Evolutionary conservation across 2,329 filamentous ascomycete species (phyloP).

Genomic region (Fusarium buharicum): DNA sequence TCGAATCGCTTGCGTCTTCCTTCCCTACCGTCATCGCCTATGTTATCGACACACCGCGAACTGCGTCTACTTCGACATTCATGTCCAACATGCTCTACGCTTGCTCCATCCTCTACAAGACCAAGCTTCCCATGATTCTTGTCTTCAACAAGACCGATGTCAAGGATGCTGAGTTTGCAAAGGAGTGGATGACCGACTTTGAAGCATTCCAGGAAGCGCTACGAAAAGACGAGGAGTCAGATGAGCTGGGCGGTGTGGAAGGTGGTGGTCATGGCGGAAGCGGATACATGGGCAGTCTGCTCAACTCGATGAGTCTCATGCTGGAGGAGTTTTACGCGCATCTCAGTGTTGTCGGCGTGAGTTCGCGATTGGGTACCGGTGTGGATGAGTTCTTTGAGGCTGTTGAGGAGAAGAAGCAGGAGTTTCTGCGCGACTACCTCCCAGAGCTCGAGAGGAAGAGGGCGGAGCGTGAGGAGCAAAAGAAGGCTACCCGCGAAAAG

Average conservation of each 20-base stretch:
- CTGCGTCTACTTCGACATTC: conserved; percentile 92
- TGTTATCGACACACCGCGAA: conserved; percentile 95
- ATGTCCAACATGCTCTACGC: conserved; percentile 99
- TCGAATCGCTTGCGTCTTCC: conserved; percentile 90
- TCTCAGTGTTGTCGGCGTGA: conserved; percentile 91
- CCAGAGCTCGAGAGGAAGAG: conserved; percentile 87
- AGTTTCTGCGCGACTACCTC: conserved; percentile 90
- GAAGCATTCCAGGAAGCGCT: conserved; percentile 93
- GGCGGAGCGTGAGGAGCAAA: conserved; percentile 79
- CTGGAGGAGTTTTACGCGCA: conserved; percentile 98
- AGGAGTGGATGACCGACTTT: conserved; percentile 99
- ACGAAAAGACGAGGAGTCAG: conserved; percentile 79
- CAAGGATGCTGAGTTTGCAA: conserved; percentile 88
- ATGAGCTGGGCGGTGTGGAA: conserved; percentile 79
- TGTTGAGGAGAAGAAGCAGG: conserved; percentile 84
- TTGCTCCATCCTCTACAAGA: conserved; percentile 98
- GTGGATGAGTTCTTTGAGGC: conserved; percentile 94
- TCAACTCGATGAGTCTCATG: conserved; percentile 98
- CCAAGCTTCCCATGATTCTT: conserved; percentile 96
- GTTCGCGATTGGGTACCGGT: conserved; percentile 89
- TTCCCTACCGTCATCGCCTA: conserved; percentile 98
- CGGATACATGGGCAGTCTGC: conserved; percentile 93
- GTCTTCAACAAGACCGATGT: conserved; percentile 99
- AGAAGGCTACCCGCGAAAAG: conserved; percentile 76
- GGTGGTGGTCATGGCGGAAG: conserved; percentile 76